These are phyloP conservation scores for Amanita exitialis DNA, from an alignment of 768 basidiomycete genomes.

Conservation along the genomic window DNA sequence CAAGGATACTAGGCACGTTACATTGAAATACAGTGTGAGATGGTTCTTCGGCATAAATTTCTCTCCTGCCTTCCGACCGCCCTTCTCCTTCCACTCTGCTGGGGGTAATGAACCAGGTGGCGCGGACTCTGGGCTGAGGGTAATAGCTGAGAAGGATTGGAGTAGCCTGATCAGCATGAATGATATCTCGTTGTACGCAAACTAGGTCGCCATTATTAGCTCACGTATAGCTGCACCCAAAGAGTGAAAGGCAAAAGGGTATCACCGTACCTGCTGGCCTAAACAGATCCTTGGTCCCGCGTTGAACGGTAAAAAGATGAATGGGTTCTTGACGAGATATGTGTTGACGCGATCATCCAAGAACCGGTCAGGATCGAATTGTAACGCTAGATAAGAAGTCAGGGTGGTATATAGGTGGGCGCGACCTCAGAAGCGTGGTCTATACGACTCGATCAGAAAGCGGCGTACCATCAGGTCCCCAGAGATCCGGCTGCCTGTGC, in stretches of 20 bases:
- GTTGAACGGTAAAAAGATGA: slow-evolving; percentile 65
- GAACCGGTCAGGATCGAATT: slow-evolving; percentile 68
- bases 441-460: not conserved
- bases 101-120: slow-evolving; percentile 37
- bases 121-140: slow-evolving; percentile 34
- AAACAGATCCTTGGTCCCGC: slow-evolving; percentile 51
- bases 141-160: slow-evolving; percentile 44
- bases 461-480: slow-evolving; percentile 58
- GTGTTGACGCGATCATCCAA: slow-evolving; percentile 53
- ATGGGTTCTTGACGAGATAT: slow-evolving; percentile 52
- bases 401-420: not conserved
- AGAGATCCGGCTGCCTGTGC: slow-evolving; percentile 57
- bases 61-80: slow-evolving; percentile 41
- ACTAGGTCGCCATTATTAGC: slow-evolving; percentile 18
- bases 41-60: slow-evolving; percentile 41
- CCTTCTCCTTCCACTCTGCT: slow-evolving; percentile 29
- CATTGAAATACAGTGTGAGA: slow-evolving; percentile 43
- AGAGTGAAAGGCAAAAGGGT: not conserved
- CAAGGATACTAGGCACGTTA: slow-evolving; percentile 11
- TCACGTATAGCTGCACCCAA: not conserved
- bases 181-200: slow-evolving; percentile 53
- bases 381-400: slow-evolving; percentile 30
- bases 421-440: not conserved
- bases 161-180: slow-evolving; percentile 54
- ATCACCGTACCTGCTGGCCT: slow-evolving; percentile 39